Percentiles rank a stretch among this genome's conserved stretches.
Conservation (phyloP, 139 green algal genomes). For the Mychonastes homosphaera region DNA sequence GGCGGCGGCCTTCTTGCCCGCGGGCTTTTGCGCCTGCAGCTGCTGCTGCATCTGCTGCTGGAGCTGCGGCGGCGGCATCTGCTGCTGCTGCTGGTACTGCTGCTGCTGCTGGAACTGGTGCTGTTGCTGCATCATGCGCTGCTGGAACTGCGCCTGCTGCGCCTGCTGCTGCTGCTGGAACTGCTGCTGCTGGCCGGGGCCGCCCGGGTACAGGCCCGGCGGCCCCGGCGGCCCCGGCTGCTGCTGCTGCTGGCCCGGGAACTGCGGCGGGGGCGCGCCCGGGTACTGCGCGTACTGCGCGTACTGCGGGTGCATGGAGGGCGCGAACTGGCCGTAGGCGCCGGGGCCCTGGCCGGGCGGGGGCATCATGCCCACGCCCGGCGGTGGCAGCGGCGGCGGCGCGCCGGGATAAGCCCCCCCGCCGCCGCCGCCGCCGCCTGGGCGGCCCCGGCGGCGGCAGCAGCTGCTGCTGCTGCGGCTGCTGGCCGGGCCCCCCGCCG, state of each 20-base stretch:
- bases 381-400: too few species aligned
- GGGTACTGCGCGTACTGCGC: too few species aligned
- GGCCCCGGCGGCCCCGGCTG: slow-evolving; percentile 7
- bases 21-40: slow-evolving; percentile 9
- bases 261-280: too few species aligned
- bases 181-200: too few species aligned
- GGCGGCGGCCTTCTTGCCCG: not conserved
- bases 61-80: slow-evolving; percentile 5
- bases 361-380: slow-evolving; percentile 11
- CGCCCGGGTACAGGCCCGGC: not conserved
- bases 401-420: not conserved
- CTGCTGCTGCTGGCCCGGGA: slow-evolving; percentile 5
- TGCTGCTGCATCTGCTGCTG: slow-evolving; percentile 11
- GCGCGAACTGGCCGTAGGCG: too few species aligned
- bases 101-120: slow-evolving; percentile 7
- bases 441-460: slow-evolving; percentile 4
- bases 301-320: too few species aligned
- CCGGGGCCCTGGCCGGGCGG: not conserved
- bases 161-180: too few species aligned
- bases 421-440: slow-evolving; percentile 18
- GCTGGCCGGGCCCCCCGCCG: slow-evolving; percentile 6
- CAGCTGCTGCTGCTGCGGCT: slow-evolving; percentile 18
- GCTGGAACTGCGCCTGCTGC: too few species aligned
- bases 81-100: not conserved
- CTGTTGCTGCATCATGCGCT: slow-evolving; percentile 3